Conservation (phyloP, 345 rosid species). For the Aethionema arabicum region DNA sequence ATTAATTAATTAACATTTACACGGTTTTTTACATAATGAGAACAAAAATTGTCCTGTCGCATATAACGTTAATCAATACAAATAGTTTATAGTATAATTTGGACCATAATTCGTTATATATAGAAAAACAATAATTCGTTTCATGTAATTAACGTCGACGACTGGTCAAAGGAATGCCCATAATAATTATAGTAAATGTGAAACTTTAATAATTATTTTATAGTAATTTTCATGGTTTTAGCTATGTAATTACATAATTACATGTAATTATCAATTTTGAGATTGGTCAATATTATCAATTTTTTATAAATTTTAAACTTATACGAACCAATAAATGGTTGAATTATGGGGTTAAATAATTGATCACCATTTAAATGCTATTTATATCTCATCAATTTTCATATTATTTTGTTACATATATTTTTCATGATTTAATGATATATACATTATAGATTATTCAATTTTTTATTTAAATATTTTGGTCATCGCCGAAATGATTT, state of each 20-base stretch:
- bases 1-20: neutral
- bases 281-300: too few relatives aligned
- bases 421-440: too few relatives aligned
- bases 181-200: constrained; percentile 14
- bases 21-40: constrained; percentile 22
- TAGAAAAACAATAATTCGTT: neutral
- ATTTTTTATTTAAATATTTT: too few relatives aligned
- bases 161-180: constrained; percentile 29
- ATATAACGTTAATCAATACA: neutral
- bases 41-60: constrained; percentile 32
- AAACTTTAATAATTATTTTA: neutral
- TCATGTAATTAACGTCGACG: constrained; percentile 2
- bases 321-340: neutral
- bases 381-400: too few relatives aligned
- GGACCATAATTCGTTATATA: constrained; percentile 1
- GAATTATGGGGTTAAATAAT: too few relatives aligned
- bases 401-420: too few relatives aligned
- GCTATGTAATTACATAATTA: too few relatives aligned
- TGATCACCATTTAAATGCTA: too few relatives aligned
- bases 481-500: too few relatives aligned
- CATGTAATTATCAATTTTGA: too few relatives aligned
- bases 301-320: too few relatives aligned
- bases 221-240: neutral
- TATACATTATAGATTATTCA: too few relatives aligned
- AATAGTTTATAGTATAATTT: neutral